Evolutionary conservation across 2,329 filamentous ascomycete genomes (phyloP).

Genomic region (Periconia sp.): DNA sequence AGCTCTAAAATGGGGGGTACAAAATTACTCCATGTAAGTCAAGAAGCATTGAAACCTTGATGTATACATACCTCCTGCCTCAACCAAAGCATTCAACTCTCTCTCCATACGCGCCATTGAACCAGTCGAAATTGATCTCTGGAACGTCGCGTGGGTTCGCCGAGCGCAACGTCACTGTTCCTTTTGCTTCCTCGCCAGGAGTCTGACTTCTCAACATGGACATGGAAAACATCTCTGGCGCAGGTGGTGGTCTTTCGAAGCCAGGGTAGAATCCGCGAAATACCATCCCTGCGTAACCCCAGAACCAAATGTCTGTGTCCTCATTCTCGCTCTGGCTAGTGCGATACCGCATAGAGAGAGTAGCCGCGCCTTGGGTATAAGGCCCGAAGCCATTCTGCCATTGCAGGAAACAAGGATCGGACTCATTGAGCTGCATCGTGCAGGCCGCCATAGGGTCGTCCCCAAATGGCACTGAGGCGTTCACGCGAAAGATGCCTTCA

Average conservation of each 20-base stretch:
- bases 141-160: constrained; percentile 63
- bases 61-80: too few relatives aligned
- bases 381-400: constrained; percentile 31
- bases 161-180: constrained; percentile 60
- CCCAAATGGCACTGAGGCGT: constrained; percentile 19
- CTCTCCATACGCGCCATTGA: background rate
- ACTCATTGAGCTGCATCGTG: constrained; percentile 43
- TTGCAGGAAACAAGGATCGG: constrained; percentile 43
- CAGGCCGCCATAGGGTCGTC: constrained; percentile 32
- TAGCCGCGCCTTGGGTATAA: constrained; percentile 23
- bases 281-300: constrained; percentile 10
- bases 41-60: too few relatives aligned
- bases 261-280: constrained; percentile 48
- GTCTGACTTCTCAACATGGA: constrained; percentile 59
- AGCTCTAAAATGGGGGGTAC: too few relatives aligned
- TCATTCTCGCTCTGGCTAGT: constrained; percentile 32
- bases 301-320: constrained; percentile 8
- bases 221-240: constrained; percentile 45
- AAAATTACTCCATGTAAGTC: too few relatives aligned
- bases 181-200: constrained; percentile 53
- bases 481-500: constrained; percentile 47
- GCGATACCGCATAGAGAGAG: constrained; percentile 17
- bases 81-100: background rate
- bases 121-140: constrained; percentile 45
- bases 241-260: background rate